phyloP scores from a whole-genome alignment of 179 eudicot species.

The Dionaea muscipula region DNA sequence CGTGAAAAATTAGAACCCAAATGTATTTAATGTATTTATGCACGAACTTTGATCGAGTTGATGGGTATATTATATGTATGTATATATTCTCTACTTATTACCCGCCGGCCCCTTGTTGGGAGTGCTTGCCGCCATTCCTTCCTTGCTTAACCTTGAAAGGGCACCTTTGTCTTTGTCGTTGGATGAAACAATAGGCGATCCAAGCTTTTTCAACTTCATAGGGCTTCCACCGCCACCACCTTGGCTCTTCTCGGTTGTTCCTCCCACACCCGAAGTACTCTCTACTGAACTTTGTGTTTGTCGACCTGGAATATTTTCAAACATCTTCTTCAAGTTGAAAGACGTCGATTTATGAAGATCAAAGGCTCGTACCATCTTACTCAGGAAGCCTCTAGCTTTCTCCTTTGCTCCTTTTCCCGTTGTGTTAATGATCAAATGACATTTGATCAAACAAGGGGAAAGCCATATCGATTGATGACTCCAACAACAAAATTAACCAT shows the following conservation, averaged over 20 bases:
- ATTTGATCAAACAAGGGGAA: background rate
- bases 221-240: slow-evolving; percentile 12
- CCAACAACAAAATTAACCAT: too few relatives aligned
- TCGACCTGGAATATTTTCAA: slow-evolving; percentile 15
- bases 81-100: background rate
- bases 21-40: background rate
- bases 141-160: background rate
- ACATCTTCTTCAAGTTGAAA: slow-evolving; percentile 26
- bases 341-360: slow-evolving; percentile 23
- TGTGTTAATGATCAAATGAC: background rate
- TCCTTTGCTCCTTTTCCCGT: background rate
- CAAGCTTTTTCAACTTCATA: background rate
- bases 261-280: background rate
- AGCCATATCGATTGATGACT: too few relatives aligned
- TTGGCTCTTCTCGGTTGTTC: slow-evolving; percentile 1
- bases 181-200: background rate
- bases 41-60: too few relatives aligned
- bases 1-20: too few relatives aligned
- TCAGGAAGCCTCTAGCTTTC: background rate
- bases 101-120: background rate
- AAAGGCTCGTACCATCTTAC: slow-evolving; percentile 23
- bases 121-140: background rate
- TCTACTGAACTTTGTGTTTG: background rate
- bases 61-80: too few relatives aligned
- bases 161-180: background rate